Evolutionary conservation across 2,329 filamentous ascomycete genomes (phyloP).

Genomic region (Ploettnerulaceae sp.): DNA sequence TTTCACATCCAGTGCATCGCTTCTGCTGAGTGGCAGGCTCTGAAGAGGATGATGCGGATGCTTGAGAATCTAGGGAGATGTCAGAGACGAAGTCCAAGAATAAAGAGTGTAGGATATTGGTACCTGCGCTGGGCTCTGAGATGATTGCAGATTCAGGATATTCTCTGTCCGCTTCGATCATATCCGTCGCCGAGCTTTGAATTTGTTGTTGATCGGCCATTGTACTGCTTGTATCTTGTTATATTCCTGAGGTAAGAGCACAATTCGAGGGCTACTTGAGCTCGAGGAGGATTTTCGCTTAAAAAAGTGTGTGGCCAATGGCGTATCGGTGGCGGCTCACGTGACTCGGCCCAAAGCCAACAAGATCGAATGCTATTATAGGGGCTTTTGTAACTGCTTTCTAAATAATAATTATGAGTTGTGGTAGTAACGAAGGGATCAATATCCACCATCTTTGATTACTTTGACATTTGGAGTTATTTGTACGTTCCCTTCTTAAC

Average conservation of each 20-base stretch:
- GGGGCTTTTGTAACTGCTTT: too few species aligned
- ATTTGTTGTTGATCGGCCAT: not conserved
- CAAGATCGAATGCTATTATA: too few species aligned
- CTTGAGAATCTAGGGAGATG: not conserved
- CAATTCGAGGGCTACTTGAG: not conserved
- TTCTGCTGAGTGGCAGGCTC: too few species aligned
- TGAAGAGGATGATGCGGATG: not conserved
- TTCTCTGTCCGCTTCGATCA: not conserved
- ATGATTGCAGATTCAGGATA: not conserved
- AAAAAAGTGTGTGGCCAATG: not conserved
- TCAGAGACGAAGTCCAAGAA: not conserved
- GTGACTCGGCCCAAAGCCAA: not conserved
- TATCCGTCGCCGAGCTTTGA: not conserved
- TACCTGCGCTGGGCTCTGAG: not conserved
- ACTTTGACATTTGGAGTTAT: too few species aligned
- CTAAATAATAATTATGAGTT: too few species aligned
- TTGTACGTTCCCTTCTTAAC: too few species aligned
- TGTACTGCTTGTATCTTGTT: not conserved
- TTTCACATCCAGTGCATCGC: not conserved
- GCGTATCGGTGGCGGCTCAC: not conserved
- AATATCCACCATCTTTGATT: too few species aligned
- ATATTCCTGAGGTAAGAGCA: too few species aligned
- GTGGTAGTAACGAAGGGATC: too few species aligned
- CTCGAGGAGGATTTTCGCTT: not conserved
- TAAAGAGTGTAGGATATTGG: not conserved